These are phyloP conservation scores for Macrolepiota dolichaula DNA, from an alignment of 768 basidiomycete species.

Conservation along the genomic window DNA sequence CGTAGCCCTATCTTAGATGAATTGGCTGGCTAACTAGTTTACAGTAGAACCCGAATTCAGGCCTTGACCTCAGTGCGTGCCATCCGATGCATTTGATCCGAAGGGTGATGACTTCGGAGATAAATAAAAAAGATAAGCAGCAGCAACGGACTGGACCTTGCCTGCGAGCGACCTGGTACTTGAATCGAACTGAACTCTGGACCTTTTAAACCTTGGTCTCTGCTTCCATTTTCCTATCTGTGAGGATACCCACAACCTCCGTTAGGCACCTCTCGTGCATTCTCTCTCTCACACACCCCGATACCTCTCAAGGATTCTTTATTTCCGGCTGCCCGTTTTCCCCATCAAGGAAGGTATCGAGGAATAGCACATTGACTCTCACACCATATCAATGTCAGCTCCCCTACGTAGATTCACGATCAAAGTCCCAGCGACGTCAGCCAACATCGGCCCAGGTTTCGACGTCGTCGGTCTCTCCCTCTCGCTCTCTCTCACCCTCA, in stretches of 20 bases:
- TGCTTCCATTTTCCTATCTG: neutral
- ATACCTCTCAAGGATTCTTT: neutral
- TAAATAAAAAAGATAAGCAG: neutral
- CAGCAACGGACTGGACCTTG: neutral
- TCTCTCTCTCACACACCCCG: neutral
- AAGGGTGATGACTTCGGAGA: neutral
- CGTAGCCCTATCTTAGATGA: slow-evolving; percentile 6
- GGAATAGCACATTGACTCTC: neutral
- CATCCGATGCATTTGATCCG: slow-evolving; percentile 2
- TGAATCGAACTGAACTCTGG: neutral
- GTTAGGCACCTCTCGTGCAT: neutral
- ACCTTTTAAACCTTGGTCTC: neutral
- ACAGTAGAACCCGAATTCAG: neutral
- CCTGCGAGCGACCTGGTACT: neutral
- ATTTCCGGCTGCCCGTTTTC: slow-evolving; percentile 3
- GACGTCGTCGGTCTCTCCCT: slow-evolving; percentile 99
- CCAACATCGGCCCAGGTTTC: slow-evolving; percentile 98
- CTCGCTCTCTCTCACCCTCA: slow-evolving; percentile 77
- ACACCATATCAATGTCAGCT: slow-evolving; percentile 11
- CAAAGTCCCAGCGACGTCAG: slow-evolving; percentile 93
- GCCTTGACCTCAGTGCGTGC: neutral
- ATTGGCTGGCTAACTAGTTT: neutral
- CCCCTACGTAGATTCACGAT: slow-evolving; percentile 53
- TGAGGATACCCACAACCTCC: neutral
- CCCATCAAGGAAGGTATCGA: neutral